Conservation (phyloP, 2,329 filamentous ascomycete genomes). For the Endocalyx cinctus region DNA sequence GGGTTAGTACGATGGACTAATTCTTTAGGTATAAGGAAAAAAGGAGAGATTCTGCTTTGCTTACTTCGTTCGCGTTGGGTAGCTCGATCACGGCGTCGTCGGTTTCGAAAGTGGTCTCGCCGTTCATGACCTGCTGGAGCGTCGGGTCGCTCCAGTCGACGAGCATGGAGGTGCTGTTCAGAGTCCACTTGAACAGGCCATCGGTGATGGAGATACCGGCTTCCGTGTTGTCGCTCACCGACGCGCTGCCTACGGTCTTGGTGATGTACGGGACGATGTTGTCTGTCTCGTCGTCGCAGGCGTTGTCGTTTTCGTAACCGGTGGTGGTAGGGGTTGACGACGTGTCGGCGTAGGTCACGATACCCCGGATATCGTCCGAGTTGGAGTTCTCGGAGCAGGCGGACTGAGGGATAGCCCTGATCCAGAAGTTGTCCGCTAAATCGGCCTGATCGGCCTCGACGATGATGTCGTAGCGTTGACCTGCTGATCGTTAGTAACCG, state of each 20-base stretch:
- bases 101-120: constrained; percentile 18
- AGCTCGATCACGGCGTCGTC: constrained; percentile 26
- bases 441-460: constrained; percentile 34
- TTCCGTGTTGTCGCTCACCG: constrained; percentile 18
- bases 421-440: constrained; percentile 39
- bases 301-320: constrained; percentile 13
- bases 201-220: constrained; percentile 22
- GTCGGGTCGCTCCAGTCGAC: constrained; percentile 46
- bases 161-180: constrained; percentile 42
- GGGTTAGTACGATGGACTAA: too few species aligned
- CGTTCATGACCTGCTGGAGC: constrained; percentile 24
- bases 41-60: too few species aligned
- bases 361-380: constrained; percentile 41
- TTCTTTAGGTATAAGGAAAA: too few species aligned
- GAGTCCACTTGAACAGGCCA: constrained; percentile 41
- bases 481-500: constrained; percentile 12
- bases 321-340: constrained; percentile 13
- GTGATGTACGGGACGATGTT: constrained; percentile 30
- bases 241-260: constrained; percentile 25
- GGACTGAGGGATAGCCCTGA: constrained; percentile 39
- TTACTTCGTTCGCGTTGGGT: constrained; percentile 14
- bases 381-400: constrained; percentile 37
- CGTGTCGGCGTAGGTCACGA: constrained; percentile 37
- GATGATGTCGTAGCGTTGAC: constrained; percentile 42
- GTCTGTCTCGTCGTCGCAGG: constrained; percentile 29